Percentiles rank a stretch among this genome's conserved stretches.
These are phyloP conservation scores for Boletus coccyginus DNA, from an alignment of 768 basidiomycete genomes.

Conservation along the genomic window DNA sequence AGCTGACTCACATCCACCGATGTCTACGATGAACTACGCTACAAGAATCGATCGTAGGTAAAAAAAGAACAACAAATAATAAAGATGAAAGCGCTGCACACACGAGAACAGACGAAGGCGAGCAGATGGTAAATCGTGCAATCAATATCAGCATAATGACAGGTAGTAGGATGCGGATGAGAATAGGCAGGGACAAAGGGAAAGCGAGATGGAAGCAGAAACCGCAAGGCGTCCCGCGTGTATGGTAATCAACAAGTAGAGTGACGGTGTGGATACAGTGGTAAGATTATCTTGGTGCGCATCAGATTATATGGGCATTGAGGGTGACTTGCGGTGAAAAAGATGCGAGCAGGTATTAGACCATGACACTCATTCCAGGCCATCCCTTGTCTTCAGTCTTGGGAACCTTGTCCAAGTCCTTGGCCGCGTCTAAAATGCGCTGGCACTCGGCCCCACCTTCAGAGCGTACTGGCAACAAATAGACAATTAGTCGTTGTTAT, in stretches of 20 bases:
- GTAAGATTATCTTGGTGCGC: conserved; percentile 15
- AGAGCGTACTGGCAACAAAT: conserved; percentile 54
- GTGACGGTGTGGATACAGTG: conserved; percentile 15
- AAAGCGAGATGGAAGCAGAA: conserved; percentile 19
- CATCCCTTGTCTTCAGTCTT: conserved; percentile 35
- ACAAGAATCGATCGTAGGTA: conserved; percentile 25
- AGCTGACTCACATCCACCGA: conserved; percentile 21
- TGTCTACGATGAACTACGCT: conserved; percentile 32
- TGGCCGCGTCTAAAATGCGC: conserved; percentile 36
- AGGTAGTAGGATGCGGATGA: not conserved
- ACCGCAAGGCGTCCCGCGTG: conserved; percentile 29
- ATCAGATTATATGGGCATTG: conserved; percentile 26
- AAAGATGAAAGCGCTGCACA: conserved; percentile 8
- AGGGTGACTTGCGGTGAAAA: conserved; percentile 14
- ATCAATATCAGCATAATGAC: conserved; percentile 28
- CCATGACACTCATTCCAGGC: conserved; percentile 33
- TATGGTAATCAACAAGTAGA: conserved; percentile 24
- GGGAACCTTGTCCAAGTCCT: conserved; percentile 27
- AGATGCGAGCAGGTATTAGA: conserved; percentile 18
- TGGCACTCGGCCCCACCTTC: conserved; percentile 81
- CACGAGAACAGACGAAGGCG: not conserved
- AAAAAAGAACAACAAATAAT: conserved; percentile 10
- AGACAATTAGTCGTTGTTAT: not conserved
- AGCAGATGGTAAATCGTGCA: conserved; percentile 11
- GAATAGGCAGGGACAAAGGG: not conserved